Percentiles rank a stretch among this genome's conserved stretches.
Evolutionary conservation across 2,329 filamentous ascomycete genomes (phyloP).

Genomic region (Cladophialophora psammophila): DNA sequence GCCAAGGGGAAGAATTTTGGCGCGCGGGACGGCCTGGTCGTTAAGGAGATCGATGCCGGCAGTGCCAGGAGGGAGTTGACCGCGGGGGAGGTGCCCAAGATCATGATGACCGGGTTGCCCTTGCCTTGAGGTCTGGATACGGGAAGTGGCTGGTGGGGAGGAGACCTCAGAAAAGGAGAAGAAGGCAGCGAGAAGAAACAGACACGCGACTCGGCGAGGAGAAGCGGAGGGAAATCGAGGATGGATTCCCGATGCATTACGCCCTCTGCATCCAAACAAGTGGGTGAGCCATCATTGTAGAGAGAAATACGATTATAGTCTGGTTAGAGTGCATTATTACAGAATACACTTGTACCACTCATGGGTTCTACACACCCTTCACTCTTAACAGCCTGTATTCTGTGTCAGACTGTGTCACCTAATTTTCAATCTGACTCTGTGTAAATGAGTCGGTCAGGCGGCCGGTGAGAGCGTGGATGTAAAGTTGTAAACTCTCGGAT

Average conservation of each 20-base stretch:
- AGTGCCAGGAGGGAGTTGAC: neutral
- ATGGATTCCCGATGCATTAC: neutral
- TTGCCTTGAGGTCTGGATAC: constrained; percentile 13
- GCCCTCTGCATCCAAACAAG: neutral
- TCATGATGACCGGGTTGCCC: constrained; percentile 27
- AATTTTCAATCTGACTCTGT: too few relatives aligned
- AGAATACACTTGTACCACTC: constrained; percentile 1
- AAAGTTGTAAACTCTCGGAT: too few relatives aligned
- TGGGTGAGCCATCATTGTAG: neutral
- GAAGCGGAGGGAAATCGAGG: neutral
- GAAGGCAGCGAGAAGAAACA: neutral
- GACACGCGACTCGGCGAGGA: neutral
- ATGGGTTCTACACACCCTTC: too few relatives aligned
- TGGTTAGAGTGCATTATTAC: neutral
- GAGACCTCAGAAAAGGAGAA: neutral
- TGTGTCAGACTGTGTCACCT: too few relatives aligned
- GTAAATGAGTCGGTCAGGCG: too few relatives aligned
- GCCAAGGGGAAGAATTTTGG: constrained; percentile 16
- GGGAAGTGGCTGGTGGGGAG: too few relatives aligned
- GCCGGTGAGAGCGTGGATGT: too few relatives aligned
- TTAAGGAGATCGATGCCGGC: neutral
- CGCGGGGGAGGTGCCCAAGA: constrained; percentile 9
- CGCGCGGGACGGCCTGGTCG: neutral
- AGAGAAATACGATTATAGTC: neutral
- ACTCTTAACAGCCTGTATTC: too few relatives aligned